Base-by-base conservation (phyloP, 352 stramenopile genomes). In the Pythium periplocum region DNA sequence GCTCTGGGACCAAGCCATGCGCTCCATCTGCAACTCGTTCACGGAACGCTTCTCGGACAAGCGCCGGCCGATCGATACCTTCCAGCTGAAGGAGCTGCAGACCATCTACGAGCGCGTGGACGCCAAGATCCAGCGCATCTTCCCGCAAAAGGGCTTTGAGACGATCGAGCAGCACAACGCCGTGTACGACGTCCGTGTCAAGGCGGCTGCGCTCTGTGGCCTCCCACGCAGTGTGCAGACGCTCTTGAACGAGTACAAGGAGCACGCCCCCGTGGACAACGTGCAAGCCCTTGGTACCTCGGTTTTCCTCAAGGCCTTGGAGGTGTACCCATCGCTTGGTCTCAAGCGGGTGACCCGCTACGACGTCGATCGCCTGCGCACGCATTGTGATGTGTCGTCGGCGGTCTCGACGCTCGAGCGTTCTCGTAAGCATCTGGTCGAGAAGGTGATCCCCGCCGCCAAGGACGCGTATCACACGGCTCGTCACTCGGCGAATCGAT, bases 1-100 rank as follows among this genome's bases (percentile, higher is more conserved):
- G 46, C 56, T 89, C 10, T 91, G 81, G 81, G 44, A 74, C 42
- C 78, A 69, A 31, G 57, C 76, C 32, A 87, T 89, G 76, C 81
- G 78, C 43, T 69, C 76, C 7, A 51, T 89, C 33, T 43, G 74
- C 34, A 72, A 86, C 69, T 87, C 80, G 34, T 81, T 79, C 61
- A 76, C 66, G 1, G 68, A 82, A 30, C 71, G 70, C 12, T 84
- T 87, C 53, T 71, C 69, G 42, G 71, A 79, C 34, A 64, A 78
- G 50, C 62, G 69, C 1, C 63, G 64, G 11, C 62, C 30, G 11
- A 67, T 87, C 39, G 57, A 69, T 46, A 64, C 62, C 37, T 51
- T 48, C 34, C 66, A 76, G 32, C 53, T 87, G 0, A 62, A 73
- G 30, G 71, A 86, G 12, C 55, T 91, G 12, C 68, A 82, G 47